These are phyloP conservation scores for Eucalyptus microcorys DNA, from an alignment of 345 rosid species.

Conservation along the genomic window DNA sequence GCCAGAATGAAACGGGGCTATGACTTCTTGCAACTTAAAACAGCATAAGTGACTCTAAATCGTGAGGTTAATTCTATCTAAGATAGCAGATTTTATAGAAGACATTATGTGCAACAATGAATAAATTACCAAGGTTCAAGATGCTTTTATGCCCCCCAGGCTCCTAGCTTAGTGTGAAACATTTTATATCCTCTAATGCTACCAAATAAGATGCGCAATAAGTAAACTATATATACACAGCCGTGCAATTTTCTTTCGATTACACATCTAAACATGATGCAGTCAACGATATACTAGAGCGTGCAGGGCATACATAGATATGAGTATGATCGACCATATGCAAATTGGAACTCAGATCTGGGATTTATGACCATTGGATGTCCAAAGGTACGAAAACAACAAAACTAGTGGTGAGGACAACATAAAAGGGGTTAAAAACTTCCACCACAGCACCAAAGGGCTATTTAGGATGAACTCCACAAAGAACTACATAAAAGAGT, in stretches of 20 bases:
- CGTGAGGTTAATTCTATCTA: background rate
- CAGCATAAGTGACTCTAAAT: background rate
- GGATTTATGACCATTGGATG: background rate
- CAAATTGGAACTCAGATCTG: background rate
- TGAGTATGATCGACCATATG: background rate
- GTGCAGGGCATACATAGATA: background rate
- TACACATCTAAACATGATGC: background rate
- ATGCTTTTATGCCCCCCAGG: background rate
- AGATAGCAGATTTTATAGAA: background rate
- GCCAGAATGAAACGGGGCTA: background rate
- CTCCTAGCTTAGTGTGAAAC: background rate
- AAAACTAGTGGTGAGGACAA: background rate
- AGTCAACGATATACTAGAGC: background rate
- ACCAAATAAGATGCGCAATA: background rate
- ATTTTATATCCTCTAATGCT: background rate
- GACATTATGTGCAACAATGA: background rate
- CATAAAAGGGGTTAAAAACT: background rate
- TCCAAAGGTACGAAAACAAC: background rate
- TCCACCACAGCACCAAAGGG: background rate
- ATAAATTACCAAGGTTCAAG: background rate
- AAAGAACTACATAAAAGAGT: background rate
- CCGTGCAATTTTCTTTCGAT: background rate
- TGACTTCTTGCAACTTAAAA: background rate
- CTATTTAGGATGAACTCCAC: background rate
- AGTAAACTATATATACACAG: background rate